Evolutionary conservation across 495 filamentous ascomycete genomes (phyloP).

Genomic region (Aspergillus affinis): DNA sequence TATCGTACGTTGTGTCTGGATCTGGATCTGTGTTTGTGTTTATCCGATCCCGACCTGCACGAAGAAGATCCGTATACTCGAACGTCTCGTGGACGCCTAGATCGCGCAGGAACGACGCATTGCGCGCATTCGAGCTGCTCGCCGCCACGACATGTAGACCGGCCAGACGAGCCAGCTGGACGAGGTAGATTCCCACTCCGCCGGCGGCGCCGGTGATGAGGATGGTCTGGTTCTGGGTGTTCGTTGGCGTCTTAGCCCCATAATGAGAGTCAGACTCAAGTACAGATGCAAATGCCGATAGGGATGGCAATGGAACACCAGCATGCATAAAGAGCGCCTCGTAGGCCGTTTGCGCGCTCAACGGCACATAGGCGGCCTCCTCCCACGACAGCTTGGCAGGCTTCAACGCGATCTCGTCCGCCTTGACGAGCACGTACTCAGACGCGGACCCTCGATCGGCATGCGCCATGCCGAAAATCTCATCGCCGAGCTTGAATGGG

Average conservation of each 20-base stretch:
- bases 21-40: no score
- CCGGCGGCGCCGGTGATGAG: conserved; percentile 38
- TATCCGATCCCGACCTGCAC: no score
- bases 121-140: conserved; percentile 28
- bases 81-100: conserved; percentile 31
- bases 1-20: conserved; percentile 20
- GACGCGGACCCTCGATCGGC: conserved; percentile 26
- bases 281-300: not conserved
- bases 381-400: conserved; percentile 21
- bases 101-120: conserved; percentile 27
- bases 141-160: conserved; percentile 30
- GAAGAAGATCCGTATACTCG: conserved; percentile 26
- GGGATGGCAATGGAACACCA: conserved; percentile 9
- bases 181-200: conserved; percentile 34
- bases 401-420: conserved; percentile 29
- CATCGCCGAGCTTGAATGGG: conserved; percentile 29
- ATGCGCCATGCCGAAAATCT: conserved; percentile 35
- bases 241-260: not conserved
- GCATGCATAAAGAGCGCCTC: conserved; percentile 36
- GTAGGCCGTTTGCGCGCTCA: conserved; percentile 36
- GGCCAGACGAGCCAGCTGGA: conserved; percentile 30
- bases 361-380: conserved; percentile 29
- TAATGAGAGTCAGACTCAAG: not conserved
- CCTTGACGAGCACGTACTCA: conserved; percentile 28
- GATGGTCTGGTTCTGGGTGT: conserved; percentile 4